Evolutionary conservation across 1,284 basidiomycete genomes (phyloP).

Genomic region (Melampsora americana): DNA sequence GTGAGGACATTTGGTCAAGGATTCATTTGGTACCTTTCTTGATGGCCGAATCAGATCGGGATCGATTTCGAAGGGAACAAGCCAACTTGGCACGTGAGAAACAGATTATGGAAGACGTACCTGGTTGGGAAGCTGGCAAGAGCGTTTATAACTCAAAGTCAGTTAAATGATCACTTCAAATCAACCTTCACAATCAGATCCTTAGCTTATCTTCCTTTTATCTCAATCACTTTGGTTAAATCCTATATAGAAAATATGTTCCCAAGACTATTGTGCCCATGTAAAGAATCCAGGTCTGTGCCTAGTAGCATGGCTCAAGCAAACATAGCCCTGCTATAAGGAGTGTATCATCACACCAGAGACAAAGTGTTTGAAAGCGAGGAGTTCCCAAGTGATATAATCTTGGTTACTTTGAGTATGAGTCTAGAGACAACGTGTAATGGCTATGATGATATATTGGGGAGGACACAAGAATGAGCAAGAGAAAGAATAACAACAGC

Average conservation of each 20-base stretch:
- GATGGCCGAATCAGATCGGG: conserved; percentile 88
- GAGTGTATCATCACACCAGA: too few species aligned
- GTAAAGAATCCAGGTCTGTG: not conserved
- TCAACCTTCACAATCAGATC: not conserved
- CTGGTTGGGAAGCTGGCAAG: conserved; percentile 64
- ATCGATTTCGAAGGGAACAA: conserved; percentile 74
- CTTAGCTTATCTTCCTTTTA: not conserved
- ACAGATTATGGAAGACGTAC: conserved; percentile 93
- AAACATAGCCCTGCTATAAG: too few species aligned
- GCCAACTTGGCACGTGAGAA: conserved; percentile 77
- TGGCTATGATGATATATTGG: too few species aligned
- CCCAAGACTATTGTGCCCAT: conserved; percentile 38
- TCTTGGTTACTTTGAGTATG: too few species aligned
- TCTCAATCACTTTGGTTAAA: not conserved
- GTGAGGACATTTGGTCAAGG: conserved; percentile 92
- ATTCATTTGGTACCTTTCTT: conserved; percentile 90
- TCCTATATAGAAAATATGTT: conserved; percentile 37
- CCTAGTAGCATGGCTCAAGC: too few species aligned
- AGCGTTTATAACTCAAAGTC: conserved; percentile 42
- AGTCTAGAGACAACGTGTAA: too few species aligned
- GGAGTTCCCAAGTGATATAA: too few species aligned
- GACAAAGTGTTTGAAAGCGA: too few species aligned
- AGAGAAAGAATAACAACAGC: too few species aligned
- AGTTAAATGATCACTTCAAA: not conserved
- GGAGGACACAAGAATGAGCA: too few species aligned